Conservation (phyloP, 306 rosid species). For the Acacia acuminata region DNA sequence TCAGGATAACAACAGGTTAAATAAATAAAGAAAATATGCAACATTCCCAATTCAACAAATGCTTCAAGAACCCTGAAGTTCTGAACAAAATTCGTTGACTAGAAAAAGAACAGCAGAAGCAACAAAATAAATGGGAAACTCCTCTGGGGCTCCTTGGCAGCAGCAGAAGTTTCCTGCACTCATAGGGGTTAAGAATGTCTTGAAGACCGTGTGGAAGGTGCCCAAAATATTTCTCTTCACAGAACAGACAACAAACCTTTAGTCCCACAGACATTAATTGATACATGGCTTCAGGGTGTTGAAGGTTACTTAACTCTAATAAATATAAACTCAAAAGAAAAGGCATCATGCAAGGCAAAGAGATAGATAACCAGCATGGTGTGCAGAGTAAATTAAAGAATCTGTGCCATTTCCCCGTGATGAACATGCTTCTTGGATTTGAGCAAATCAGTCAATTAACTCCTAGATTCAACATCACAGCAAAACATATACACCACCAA, state of each 20-base stretch:
- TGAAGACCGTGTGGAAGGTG: background rate
- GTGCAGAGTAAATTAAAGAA: too few species aligned
- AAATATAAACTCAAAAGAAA: too few species aligned
- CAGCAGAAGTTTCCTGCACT: conserved; percentile 63
- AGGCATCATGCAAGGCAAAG: too few species aligned
- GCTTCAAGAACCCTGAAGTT: background rate
- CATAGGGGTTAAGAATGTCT: background rate
- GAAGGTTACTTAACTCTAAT: too few species aligned
- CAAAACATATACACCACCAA: too few species aligned
- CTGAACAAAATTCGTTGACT: conserved; percentile 18
- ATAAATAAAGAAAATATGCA: conserved; percentile 16
- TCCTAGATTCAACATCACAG: too few species aligned
- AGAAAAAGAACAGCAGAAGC: background rate
- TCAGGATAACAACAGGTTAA: background rate
- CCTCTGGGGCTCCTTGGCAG: conserved; percentile 74
- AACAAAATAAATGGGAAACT: conserved; percentile 49
- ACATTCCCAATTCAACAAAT: background rate
- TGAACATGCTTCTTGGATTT: too few species aligned
- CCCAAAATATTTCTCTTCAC: conserved; percentile 1
- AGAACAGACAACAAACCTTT: conserved; percentile 13
- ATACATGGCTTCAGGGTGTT: background rate
- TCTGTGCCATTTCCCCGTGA: too few species aligned
- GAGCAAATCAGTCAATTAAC: too few species aligned
- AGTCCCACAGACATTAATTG: background rate
- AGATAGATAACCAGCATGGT: too few species aligned